Base-by-base conservation (phyloP, 495 filamentous ascomycete genomes). In the Penicillium canariense region DNA sequence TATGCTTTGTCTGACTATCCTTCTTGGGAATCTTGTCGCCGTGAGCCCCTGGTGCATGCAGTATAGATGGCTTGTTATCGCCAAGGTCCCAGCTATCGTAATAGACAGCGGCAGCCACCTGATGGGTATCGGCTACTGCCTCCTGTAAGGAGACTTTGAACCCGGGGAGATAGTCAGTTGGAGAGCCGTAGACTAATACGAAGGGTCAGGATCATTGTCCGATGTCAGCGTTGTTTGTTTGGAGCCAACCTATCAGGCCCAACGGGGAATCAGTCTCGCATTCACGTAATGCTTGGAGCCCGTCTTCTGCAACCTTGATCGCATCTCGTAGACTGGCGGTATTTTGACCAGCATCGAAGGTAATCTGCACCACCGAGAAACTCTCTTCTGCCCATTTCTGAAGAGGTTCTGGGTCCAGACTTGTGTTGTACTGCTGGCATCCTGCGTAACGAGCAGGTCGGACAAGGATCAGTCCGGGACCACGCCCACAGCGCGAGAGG, bases 391-490 rank as follows among this genome's bases (percentile, higher is more conserved):
- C 70, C 72, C 72, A 75, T 55, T 75, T 75, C 55, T 66, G 55
- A 12, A 68, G 20, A 0, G 70, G 70, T 25, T 64, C 60, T 20
- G 70, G 70, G 23, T 73, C 70, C 6, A 73, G 50, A 28, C 55
- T 63, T 5, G 56, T 46, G 28, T 67, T 68, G 18, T 60, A 39
- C 15, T 47, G 22, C n/a, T 67, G 59, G 28, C 56, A 70, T 2
- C 54, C 38, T 1, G 59, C 50, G 46, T 62, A 59, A 25, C 36
- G 50, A 25, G 23, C 30, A 3, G 71, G 63, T 8, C 61, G 55
- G 45, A 82, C 48, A 28, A 84, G 53, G 36, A 86, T 63, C 3
- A 86, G 61, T 20, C 79, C 81, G 4, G 83, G 83, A 0, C 83
- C 83, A 26, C 55, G 55, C 4, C 79, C 82, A 44, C 76, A 76